These are phyloP conservation scores for Amanita pseudoporphyria DNA, from an alignment of 768 basidiomycete species.

Conservation along the genomic window DNA sequence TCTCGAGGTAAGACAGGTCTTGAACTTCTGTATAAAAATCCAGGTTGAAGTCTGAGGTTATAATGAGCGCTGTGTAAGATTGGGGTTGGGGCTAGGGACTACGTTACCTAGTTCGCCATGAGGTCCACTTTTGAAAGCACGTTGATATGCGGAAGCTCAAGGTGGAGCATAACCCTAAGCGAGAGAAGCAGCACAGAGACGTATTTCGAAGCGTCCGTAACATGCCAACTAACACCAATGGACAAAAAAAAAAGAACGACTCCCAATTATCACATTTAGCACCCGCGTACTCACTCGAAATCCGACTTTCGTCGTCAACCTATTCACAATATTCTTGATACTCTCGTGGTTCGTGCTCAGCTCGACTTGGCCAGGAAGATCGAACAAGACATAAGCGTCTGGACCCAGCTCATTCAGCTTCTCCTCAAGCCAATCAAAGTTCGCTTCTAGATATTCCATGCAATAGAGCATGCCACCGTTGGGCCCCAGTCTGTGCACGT, in stretches of 20 bases:
- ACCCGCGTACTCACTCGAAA: slow-evolving; percentile 67
- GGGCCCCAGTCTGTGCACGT: slow-evolving; percentile 75
- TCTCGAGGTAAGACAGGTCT: slow-evolving; percentile 83
- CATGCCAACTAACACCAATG: slow-evolving; percentile 57
- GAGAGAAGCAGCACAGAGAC: slow-evolving; percentile 87
- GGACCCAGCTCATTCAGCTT: slow-evolving; percentile 52
- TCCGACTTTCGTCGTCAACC: slow-evolving; percentile 59
- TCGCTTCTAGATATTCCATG: slow-evolving; percentile 94
- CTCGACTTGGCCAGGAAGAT: slow-evolving; percentile 96
- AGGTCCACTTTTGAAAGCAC: slow-evolving; percentile 95
- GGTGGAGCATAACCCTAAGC: slow-evolving; percentile 93
- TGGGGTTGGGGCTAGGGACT: background rate
- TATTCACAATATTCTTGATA: slow-evolving; percentile 68
- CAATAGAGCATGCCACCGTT: slow-evolving; percentile 97
- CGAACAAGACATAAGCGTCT: slow-evolving; percentile 87
- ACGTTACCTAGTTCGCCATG: slow-evolving; percentile 74
- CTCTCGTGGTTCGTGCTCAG: slow-evolving; percentile 93
- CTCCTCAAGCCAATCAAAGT: slow-evolving; percentile 82
- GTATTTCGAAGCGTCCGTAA: slow-evolving; percentile 94
- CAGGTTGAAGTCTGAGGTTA: slow-evolving; percentile 87
- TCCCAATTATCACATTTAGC: background rate
- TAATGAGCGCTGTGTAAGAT: no score
- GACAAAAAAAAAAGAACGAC: background rate
- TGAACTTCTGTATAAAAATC: slow-evolving; percentile 98
- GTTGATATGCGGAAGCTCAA: slow-evolving; percentile 97